Conservation (phyloP, 768 basidiomycete species). For the Auriscalpium orientale region DNA sequence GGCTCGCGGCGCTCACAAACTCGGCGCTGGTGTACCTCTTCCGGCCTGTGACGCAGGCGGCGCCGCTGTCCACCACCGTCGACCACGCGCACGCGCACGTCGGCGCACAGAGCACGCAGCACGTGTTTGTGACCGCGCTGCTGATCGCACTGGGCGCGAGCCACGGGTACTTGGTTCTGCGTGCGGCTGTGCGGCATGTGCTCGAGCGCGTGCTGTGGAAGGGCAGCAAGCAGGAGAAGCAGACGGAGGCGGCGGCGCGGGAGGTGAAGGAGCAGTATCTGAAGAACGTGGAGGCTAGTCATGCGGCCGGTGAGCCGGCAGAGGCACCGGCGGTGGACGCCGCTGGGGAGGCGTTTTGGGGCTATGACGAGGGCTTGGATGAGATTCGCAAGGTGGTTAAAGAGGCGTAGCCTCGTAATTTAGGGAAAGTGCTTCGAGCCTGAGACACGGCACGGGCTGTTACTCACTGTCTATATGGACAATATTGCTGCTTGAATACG, state of each 20-base stretch:
- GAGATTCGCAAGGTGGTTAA: constrained; percentile 65
- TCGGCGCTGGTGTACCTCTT: constrained; percentile 89
- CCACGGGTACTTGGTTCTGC: constrained; percentile 74
- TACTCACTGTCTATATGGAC: no score
- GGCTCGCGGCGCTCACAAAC: constrained; percentile 85
- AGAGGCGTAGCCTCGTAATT: constrained; percentile 31
- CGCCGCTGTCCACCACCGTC: constrained; percentile 20
- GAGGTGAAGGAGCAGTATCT: constrained; percentile 40
- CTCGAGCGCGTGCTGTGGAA: constrained; percentile 75
- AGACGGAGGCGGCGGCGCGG: constrained; percentile 48
- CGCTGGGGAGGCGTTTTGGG: constrained; percentile 44
- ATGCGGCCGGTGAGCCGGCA: constrained; percentile 15
- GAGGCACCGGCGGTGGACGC: constrained; percentile 16
- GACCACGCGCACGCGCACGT: no score
- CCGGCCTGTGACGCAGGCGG: constrained; percentile 36
- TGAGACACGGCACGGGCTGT: no score
- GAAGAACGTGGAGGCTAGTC: constrained; percentile 22
- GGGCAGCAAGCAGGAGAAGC: constrained; percentile 57
- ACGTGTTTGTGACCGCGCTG: constrained; percentile 25
- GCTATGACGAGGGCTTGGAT: constrained; percentile 63
- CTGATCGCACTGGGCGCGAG: constrained; percentile 71
- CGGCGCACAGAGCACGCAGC: no score
- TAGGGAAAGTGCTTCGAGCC: no score
- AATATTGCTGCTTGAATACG: no score
- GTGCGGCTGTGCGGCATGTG: constrained; percentile 54